Evolutionary conservation across 176 grass and related monocot genomes (phyloP).

Genomic region (Canna indica): DNA sequence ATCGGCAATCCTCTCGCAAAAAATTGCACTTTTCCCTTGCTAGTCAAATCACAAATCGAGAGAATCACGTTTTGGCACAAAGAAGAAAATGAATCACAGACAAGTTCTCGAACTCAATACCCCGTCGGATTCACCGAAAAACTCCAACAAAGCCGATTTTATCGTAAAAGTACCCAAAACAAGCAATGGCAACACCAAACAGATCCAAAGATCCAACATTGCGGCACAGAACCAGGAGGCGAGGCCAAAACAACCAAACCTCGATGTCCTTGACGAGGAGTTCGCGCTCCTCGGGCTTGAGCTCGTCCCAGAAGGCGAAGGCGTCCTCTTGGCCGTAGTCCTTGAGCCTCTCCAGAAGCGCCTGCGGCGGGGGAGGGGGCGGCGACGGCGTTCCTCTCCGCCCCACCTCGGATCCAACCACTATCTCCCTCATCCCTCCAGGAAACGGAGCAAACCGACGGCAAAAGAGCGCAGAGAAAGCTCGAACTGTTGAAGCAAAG

Average conservation of each 20-base stretch:
- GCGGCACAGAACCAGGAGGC: not conserved
- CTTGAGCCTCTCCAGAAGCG: slow-evolving; percentile 87
- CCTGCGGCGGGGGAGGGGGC: slow-evolving; percentile 76
- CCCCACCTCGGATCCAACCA: slow-evolving; percentile 29
- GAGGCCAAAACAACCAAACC: slow-evolving; percentile 30
- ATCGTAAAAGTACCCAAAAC: not conserved
- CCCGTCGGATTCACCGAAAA: no score
- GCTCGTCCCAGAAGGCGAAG: slow-evolving; percentile 94
- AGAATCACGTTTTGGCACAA: no score
- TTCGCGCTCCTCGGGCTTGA: slow-evolving; percentile 73
- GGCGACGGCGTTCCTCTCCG: slow-evolving; percentile 33
- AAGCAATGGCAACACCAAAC: not conserved
- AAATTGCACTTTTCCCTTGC: no score
- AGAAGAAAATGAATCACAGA: no score
- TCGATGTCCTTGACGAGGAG: slow-evolving; percentile 84
- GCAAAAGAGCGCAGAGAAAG: no score
- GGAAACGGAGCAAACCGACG: not conserved
- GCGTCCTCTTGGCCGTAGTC: slow-evolving; percentile 93
- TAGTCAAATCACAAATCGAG: no score
- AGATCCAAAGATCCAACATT: not conserved
- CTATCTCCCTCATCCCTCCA: slow-evolving; percentile 18
- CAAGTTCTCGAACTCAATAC: no score
- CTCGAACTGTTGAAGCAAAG: no score
- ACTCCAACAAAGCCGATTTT: no score
- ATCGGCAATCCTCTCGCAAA: no score